Base-by-base conservation (phyloP, 176 grass and related monocot species). In the Phyllostachys edulis region DNA sequence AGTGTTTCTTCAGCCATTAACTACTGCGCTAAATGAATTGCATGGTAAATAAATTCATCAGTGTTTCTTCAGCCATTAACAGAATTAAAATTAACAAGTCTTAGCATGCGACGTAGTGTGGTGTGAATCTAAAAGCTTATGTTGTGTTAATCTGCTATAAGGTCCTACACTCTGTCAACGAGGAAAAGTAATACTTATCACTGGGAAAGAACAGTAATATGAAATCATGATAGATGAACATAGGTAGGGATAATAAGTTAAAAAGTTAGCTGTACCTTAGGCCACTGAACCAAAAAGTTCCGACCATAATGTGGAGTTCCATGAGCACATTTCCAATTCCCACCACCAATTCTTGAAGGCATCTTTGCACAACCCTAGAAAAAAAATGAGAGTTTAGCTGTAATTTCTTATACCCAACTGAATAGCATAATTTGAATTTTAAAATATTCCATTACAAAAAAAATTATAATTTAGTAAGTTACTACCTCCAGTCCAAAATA, bases 311-410 rank as follows among this genome's bases (percentile, higher is more conserved):
- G 93, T 16, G 90, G 90, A 77, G 90, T 92, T 87, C 94, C 94
- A 77, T 96, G 90, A 80, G 94, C 88, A 91, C 89, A 97, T 85
- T 97, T 94, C 95, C 90, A 97, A 76, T 89, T 92, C 46, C 92
- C 95, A 27, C 95, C 95, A 49, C 94, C 92, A 82, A 91, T 88
- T 70, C 85, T 90, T 62, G 95, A 97, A 78, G 86, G 91, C 92
- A 97, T 92, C 81, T 94, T 91, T 80, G 86, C 92, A 63, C 88
- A 94, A 37, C 92, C 92, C 87, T 94, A 62, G 60, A 56, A 72
- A 78, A 50, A 50, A 77, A 82, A 81, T 82, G 69, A 34, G 8
- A 40, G 36, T 68, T 86, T 41, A 86, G 79, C 54, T 36, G 78
- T 51, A 82, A 73, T 29, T 70, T 72, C 71, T 20, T 50, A 20